phyloP scores from a whole-genome alignment of 2,329 filamentous ascomycete genomes.

The Ophiostoma quercus region DNA sequence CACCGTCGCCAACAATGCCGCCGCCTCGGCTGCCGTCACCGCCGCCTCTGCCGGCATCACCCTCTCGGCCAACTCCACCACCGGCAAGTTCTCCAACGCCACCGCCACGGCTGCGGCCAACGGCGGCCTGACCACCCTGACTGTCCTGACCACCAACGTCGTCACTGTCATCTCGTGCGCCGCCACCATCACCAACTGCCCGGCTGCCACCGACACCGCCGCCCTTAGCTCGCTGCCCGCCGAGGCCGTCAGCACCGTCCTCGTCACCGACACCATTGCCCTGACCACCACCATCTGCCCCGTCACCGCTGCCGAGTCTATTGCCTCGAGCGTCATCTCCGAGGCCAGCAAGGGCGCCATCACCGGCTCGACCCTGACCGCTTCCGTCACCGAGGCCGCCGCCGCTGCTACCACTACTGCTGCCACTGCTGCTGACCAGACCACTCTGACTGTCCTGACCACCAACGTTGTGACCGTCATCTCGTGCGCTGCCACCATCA shows the following conservation, averaged over 20 bases:
- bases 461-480: conserved; percentile 38
- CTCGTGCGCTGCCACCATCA: conserved; percentile 30
- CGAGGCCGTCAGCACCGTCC: conserved; percentile 32
- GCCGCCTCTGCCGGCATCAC: conserved; percentile 2
- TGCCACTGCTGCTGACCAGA: conserved; percentile 27
- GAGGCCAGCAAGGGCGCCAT: conserved; percentile 34
- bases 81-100: not conserved
- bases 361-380: conserved; percentile 39
- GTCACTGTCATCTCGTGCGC: conserved; percentile 34
- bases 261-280: conserved; percentile 39
- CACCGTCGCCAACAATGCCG: conserved; percentile 14
- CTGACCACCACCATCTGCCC: conserved; percentile 41
- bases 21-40: not conserved
- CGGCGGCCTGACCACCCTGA: conserved; percentile 34
- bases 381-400: not conserved
- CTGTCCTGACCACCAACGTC: conserved; percentile 40
- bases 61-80: not conserved
- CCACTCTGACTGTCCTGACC: conserved; percentile 40
- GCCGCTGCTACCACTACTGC: not conserved
- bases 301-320: conserved; percentile 37
- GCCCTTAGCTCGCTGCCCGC: conserved; percentile 36
- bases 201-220: conserved; percentile 33
- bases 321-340: conserved; percentile 37
- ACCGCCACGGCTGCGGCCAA: not conserved
- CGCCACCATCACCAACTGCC: conserved; percentile 30